Conservation (phyloP, 2,329 filamentous ascomycete species). For the Pseudocercospora fuligena region DNA sequence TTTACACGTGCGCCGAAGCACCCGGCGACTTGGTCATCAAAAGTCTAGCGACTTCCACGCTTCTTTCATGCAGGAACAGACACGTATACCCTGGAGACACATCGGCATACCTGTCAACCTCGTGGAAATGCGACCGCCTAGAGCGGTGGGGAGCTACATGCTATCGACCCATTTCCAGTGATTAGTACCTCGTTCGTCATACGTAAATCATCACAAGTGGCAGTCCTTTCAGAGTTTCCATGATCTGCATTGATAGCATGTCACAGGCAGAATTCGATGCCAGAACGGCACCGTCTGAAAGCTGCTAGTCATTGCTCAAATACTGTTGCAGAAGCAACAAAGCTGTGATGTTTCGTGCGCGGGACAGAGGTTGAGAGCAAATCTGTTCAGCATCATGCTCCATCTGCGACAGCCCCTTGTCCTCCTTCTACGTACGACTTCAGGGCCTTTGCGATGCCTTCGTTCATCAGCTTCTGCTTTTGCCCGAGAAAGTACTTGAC, state of each 20-base stretch:
- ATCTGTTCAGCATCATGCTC: no score
- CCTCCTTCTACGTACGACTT: slow-evolving; percentile 16
- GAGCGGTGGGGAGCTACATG: neutral
- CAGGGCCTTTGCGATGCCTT: slow-evolving; percentile 20
- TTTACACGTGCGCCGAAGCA: neutral
- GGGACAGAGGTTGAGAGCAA: no score
- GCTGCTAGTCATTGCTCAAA: no score
- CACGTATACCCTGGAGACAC: neutral
- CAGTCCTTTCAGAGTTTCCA: no score
- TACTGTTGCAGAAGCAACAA: no score
- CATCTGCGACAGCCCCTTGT: neutral
- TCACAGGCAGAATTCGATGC: no score
- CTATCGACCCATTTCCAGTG: no score
- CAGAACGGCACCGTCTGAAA: no score
- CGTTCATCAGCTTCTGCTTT: slow-evolving; percentile 13
- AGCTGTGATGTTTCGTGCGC: no score
- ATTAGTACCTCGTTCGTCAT: no score
- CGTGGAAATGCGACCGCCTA: neutral
- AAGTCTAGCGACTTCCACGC: neutral
- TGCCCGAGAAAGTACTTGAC: slow-evolving; percentile 15
- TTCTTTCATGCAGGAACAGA: neutral
- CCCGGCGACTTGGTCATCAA: neutral
- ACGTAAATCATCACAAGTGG: no score
- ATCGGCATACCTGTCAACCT: neutral
- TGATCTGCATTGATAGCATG: no score